Percentiles rank a stretch among this genome's conserved stretches.
Conservation (phyloP, 2,329 filamentous ascomycete genomes). For the Exophiala phaeomuriformis region DNA sequence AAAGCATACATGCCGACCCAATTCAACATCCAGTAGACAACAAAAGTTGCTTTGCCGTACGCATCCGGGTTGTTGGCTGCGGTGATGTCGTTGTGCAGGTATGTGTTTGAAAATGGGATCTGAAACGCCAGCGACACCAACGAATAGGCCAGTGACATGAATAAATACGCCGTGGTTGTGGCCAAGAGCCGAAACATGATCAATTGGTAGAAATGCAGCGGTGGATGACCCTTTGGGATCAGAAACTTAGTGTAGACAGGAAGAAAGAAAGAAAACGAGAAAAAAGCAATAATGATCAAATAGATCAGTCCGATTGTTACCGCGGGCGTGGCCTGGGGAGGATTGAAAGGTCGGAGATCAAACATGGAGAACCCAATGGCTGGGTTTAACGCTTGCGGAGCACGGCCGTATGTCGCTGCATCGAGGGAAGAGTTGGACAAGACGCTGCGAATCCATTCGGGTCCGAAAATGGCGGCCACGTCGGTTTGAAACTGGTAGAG, state of each 20-base stretch:
- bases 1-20: conserved; percentile 57
- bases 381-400: conserved; percentile 49
- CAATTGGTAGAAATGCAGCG: conserved; percentile 26
- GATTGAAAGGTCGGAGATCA: conserved; percentile 55
- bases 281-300: conserved; percentile 60
- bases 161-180: conserved; percentile 52
- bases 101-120: conserved; percentile 50
- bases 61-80: conserved; percentile 42
- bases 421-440: conserved; percentile 20
- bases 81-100: conserved; percentile 33
- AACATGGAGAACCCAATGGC: conserved; percentile 50
- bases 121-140: conserved; percentile 57
- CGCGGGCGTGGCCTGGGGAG: conserved; percentile 47
- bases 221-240: conserved; percentile 49
- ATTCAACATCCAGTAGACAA: conserved; percentile 58
- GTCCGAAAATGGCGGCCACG: conserved; percentile 45
- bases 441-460: conserved; percentile 32
- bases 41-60: conserved; percentile 52
- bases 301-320: conserved; percentile 60
- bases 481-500: conserved; percentile 43
- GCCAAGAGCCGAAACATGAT: conserved; percentile 48
- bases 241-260: conserved; percentile 53
- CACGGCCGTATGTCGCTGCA: conserved; percentile 9
- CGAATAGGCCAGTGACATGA: conserved; percentile 57
- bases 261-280: conserved; percentile 58